Evolutionary conservation across 2,329 filamentous ascomycete genomes (phyloP), one percentile per base, ranked within the genome.

Genomic region (Nannizziopsis barbatae): DNA sequence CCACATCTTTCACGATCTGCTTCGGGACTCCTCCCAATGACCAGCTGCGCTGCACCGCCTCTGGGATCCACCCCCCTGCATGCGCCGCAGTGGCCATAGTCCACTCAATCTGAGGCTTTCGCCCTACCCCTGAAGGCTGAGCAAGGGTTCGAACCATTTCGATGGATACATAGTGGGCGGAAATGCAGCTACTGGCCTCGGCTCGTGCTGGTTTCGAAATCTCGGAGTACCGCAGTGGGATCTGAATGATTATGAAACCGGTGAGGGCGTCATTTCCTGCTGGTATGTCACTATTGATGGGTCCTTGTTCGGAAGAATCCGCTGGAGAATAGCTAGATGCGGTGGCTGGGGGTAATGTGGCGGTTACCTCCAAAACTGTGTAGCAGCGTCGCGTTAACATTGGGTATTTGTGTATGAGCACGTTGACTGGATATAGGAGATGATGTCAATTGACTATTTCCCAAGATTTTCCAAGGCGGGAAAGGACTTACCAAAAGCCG

Each of bases 31-130:
- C 64, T 17, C 64, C 45, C 36, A 41, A 7, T 8, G 11, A 33
- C 45, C 45, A 36, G 14, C 56, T 67, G 40, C 63, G 57, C 53
- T 67, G 63, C 51, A 67, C 52, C 60, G 62, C 65, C 50, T 56
- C 54, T 9, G 64, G 64, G 45, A 66, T 66, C 18, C 54, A 58
- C 2, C 64, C 64, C 8, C 61, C 60, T 8, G 65, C 62, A 49
- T 66, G 57, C 12, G 63, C 65, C 8, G 61, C 62, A 5, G 64
- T 67, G 2, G 62, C 63, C 63, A 67, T 66, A 3, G 56, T 60
- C 64, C 65, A 67, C 37, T 64, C 58, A 36, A 58, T 49, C n/a
- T 33, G 37, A 17, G 17, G 41, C 5, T 17, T 33, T 15, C 27
- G 30, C 15, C 14, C 18, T 32, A 17, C 35, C 12, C 22, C 42